Conservation (phyloP, 371 early-diverging fungal species). For the Vittaforma corneae region DNA sequence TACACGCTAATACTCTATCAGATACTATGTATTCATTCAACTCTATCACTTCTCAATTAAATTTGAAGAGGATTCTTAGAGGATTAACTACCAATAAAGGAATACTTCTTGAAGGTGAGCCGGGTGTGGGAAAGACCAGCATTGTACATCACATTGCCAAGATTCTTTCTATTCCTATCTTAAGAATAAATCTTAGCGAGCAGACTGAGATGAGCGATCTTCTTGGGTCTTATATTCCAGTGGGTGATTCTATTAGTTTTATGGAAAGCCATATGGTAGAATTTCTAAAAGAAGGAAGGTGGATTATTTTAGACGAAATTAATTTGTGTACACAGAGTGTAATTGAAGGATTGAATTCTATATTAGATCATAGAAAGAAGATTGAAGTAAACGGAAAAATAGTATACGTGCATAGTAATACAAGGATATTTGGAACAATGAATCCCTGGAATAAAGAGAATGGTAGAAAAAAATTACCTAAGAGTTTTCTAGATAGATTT, state of each 20-base stretch:
- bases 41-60: background rate
- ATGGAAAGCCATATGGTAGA: slow-evolving; percentile 76
- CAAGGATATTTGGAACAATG: slow-evolving; percentile 82
- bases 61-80: slow-evolving; percentile 67
- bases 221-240: slow-evolving; percentile 65
- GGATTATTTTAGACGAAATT: slow-evolving; percentile 95
- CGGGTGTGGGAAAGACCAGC: slow-evolving; percentile 92
- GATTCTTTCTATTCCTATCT: slow-evolving; percentile 67
- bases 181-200: slow-evolving; percentile 92
- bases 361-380: slow-evolving; percentile 87
- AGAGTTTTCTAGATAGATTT: slow-evolving; percentile 91
- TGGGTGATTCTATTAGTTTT: slow-evolving; percentile 36
- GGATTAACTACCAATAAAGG: slow-evolving; percentile 70
- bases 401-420: slow-evolving; percentile 65
- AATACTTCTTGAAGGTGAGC: slow-evolving; percentile 85
- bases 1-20: background rate
- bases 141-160: slow-evolving; percentile 74
- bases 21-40: background rate
- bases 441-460: slow-evolving; percentile 90
- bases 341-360: slow-evolving; percentile 93
- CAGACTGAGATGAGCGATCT: slow-evolving; percentile 97
- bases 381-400: slow-evolving; percentile 80
- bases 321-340: slow-evolving; percentile 96
- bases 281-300: slow-evolving; percentile 83
- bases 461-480: slow-evolving; percentile 92